Evolutionary conservation across 208 protist genomes (phyloP).

Genomic region (Leishmania guyanensis): DNA sequence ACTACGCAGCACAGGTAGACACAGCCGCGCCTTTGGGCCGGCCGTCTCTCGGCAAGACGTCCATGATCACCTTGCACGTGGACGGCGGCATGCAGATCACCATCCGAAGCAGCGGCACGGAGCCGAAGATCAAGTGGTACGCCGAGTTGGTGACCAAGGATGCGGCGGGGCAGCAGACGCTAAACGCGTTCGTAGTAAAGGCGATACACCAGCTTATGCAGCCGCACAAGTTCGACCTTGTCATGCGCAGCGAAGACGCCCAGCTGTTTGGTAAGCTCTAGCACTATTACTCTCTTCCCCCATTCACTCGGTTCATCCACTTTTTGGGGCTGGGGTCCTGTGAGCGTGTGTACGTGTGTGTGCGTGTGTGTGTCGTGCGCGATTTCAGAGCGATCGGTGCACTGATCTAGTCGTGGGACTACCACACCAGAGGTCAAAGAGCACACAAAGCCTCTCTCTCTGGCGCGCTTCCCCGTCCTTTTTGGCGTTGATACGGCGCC

Average conservation of each 20-base stretch:
- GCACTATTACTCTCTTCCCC: background rate
- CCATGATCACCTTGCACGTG: constrained; percentile 97
- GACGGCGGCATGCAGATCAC: constrained; percentile 92
- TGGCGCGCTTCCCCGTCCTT: background rate
- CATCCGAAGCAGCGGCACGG: constrained; percentile 96
- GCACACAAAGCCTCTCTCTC: background rate
- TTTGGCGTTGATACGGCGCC: background rate
- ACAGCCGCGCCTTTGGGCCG: constrained; percentile 38
- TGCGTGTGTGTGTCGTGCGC: background rate
- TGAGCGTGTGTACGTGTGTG: background rate
- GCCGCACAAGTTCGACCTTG: constrained; percentile 60
- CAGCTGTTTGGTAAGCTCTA: constrained; percentile 23
- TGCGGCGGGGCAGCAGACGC: constrained; percentile 13
- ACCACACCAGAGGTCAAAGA: background rate
- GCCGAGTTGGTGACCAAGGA: constrained; percentile 58
- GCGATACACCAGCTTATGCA: constrained; percentile 69
- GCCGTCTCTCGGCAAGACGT: constrained; percentile 60
- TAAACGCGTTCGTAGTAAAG: constrained; percentile 48
- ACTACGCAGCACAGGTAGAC: constrained; percentile 91
- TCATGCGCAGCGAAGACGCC: constrained; percentile 36
- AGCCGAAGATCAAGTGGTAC: constrained; percentile 99
- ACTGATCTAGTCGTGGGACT: background rate
- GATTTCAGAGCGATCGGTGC: background rate
- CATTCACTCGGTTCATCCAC: background rate
- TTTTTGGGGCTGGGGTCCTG: background rate